phyloP scores from a whole-genome alignment of 164 flowering plant genomes.

The Paratinospora sagittata region DNA sequence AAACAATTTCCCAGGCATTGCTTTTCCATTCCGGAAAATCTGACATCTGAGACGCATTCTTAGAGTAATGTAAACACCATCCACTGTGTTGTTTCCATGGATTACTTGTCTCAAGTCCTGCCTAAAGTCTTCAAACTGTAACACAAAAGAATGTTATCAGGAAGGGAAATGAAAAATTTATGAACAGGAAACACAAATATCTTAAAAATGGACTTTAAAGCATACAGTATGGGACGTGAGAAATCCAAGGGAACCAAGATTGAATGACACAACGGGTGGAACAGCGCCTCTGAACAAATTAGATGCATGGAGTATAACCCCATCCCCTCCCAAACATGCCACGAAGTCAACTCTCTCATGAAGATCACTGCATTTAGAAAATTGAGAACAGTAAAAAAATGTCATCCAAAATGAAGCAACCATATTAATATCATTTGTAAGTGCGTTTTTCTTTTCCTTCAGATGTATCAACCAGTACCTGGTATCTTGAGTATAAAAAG shows the following conservation, averaged over 20 bases:
- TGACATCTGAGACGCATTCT: constrained; percentile 94
- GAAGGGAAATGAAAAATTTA: constrained; percentile 5
- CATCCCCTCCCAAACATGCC: constrained; percentile 98
- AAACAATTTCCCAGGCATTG: constrained; percentile 92
- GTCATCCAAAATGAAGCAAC: background rate
- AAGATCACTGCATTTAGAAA: constrained; percentile 61
- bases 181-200: constrained; percentile 1
- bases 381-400: background rate
- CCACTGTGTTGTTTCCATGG: constrained; percentile 79
- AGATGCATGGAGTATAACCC: constrained; percentile 95
- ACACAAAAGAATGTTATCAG: constrained; percentile 2
- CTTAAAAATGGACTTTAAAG: constrained; percentile 11
- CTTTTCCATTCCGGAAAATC: constrained; percentile 85
- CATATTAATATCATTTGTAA: constrained; percentile 4
- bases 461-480: constrained; percentile 43
- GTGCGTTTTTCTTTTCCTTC: background rate
- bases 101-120: constrained; percentile 79
- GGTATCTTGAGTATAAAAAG: constrained; percentile 91
- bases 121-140: constrained; percentile 77
- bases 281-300: constrained; percentile 90
- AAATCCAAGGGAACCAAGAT: constrained; percentile 98
- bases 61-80: constrained; percentile 95
- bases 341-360: constrained; percentile 97
- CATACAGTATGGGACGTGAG: constrained; percentile 92
- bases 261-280: constrained; percentile 96